Base-by-base conservation (phyloP, 140 eudicot species). In the Anethum foeniculum region DNA sequence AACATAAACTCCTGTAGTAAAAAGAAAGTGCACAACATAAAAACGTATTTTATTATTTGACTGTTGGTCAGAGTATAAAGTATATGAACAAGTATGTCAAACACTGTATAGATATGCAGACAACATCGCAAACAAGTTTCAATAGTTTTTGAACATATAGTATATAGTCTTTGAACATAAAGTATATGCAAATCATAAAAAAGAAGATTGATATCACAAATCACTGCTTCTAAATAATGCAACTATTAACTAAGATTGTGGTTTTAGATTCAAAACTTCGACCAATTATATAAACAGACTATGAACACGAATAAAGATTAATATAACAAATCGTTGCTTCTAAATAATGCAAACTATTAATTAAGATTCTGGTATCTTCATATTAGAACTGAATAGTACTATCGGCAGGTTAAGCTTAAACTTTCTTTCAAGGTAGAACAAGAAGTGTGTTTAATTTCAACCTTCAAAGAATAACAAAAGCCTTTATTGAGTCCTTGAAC, bases 1-100 rank as follows among this genome's bases (percentile, higher is more conserved):
- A 60, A 96, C 96, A 84, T 96, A 93, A 62, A 96, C 99, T 54
- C 99, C 99, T 96, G 93, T 28, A 77, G 83, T 73, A 28, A 36
- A 58, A 77, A 36, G 32, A 38, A 19, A 6, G 58, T 38, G 56
- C n/a, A 36, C 12, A 75, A 56, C 19, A 52, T n/a, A 19, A 27
- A 78, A 15, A 44, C 13, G 76, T 6, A 32, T 48, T 47, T 14
- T 47, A 13, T 6, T 12, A 0, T 76, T 23, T 21, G 14, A 23
- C 32, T 23, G 5, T 2, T 58, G 32, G 15, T 58, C 5, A 58
- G 28, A n/a, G 15, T 58, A 58, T 58, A 58, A 58, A 58, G 32
- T 58, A 19, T 8, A 58, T n/a, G 13, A 9, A 58, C 30, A 58
- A 58, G 68, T 58, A 58, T n/a, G 8, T 23, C 32, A 23, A 27